Evolutionary conservation across 148 eudicot genomes (phyloP).

Genomic region (Rhododendron kiyosumense): DNA sequence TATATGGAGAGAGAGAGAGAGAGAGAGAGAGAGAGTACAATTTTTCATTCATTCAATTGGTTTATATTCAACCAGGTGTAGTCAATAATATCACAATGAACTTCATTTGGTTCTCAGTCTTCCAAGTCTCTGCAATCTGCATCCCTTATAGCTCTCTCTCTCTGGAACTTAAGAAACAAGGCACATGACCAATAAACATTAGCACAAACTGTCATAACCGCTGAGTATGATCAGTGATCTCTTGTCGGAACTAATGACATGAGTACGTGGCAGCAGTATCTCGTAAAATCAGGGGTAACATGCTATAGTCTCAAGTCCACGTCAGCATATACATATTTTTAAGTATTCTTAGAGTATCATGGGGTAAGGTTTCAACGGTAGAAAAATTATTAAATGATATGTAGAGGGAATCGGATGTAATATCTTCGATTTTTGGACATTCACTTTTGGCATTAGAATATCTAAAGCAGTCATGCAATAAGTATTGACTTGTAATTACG

Average conservation of each 20-base stretch:
- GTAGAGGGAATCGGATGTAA: too few relatives aligned
- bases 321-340: not conserved
- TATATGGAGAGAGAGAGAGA: not conserved
- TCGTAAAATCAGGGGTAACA: not conserved
- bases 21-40: not conserved
- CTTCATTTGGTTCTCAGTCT: slow-evolving; percentile 8
- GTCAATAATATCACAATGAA: not conserved
- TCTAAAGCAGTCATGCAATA: too few relatives aligned
- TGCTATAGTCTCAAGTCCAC: not conserved
- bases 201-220: not conserved
- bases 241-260: slow-evolving; percentile 6
- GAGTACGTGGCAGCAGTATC: slow-evolving; percentile 3
- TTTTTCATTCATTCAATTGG: not conserved
- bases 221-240: not conserved
- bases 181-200: slow-evolving; percentile 2
- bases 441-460: too few relatives aligned
- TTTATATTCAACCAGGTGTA: not conserved
- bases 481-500: too few relatives aligned
- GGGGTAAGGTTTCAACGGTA: too few relatives aligned
- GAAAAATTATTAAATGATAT: too few relatives aligned
- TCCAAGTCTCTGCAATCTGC: slow-evolving; percentile 8
- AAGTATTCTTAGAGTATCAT: too few relatives aligned
- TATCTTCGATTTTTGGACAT: too few relatives aligned
- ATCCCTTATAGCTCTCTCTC: not conserved
- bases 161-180: not conserved